Conservation (phyloP, 129 eudicot species). For the carrot (Daucus carota) region DH1_v3.0 NC_030387.2:37423501-37424000, state of each 20-base stretch:
- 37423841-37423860: constrained; percentile 31
- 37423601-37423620: constrained; percentile 14
- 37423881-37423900: constrained; percentile 19
- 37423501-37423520: constrained; percentile 3
- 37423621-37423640: constrained; percentile 20
- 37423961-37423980: constrained; percentile 24
- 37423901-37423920: constrained; percentile 17
- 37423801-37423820: constrained; percentile 26
- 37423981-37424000: constrained; percentile 31
- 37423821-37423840: constrained; percentile 19
- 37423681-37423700: constrained; percentile 22
- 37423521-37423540: constrained; percentile 14
- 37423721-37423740: constrained; percentile 34
- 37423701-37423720: constrained; percentile 20
- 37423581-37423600: constrained; percentile 16
- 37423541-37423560: constrained; percentile 8
- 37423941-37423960: constrained; percentile 20
- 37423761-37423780: constrained; percentile 20
- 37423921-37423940: constrained; percentile 32
- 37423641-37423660: constrained; percentile 23
- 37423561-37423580: constrained; percentile 7
- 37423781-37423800: constrained; percentile 27
- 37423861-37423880: constrained; percentile 19
- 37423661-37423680: constrained; percentile 33
- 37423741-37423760: constrained; percentile 28